Evolutionary conservation across 2,329 filamentous ascomycete species (phyloP).

Genomic region (Venturia aucupariae): DNA sequence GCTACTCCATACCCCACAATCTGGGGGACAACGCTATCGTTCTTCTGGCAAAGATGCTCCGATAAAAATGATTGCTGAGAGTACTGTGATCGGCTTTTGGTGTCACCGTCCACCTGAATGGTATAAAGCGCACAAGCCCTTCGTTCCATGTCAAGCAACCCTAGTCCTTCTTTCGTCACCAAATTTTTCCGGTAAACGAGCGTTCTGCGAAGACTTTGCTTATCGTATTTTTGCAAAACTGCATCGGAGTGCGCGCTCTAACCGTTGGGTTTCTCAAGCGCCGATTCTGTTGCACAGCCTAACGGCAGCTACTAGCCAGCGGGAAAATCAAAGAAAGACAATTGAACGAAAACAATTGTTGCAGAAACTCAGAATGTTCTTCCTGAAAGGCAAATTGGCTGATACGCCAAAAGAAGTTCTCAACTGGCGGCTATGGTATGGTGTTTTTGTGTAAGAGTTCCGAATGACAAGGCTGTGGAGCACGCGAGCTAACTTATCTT

Average conservation of each 20-base stretch:
- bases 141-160: not conserved
- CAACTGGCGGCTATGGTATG: constrained; percentile 73
- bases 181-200: not conserved
- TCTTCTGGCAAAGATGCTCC: not conserved
- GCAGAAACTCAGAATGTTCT: not conserved
- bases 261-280: not conserved
- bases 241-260: not conserved
- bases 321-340: not conserved
- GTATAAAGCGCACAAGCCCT: not conserved
- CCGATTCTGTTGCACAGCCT: not conserved
- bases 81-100: not conserved
- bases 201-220: not conserved
- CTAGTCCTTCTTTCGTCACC: not conserved
- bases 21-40: not conserved
- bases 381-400: constrained; percentile 39
- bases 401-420: constrained; percentile 61
- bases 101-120: not conserved
- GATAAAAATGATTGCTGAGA: not conserved
- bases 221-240: not conserved
- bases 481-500: not conserved
- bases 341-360: too few species aligned
- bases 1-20: constrained; percentile 3
- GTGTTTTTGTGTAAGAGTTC: constrained; percentile 45
- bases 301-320: not conserved
- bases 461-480: too few species aligned